Evolutionary conservation across 2,329 filamentous ascomycete genomes (phyloP).

Genomic region (Xylaria hypoxylon): DNA sequence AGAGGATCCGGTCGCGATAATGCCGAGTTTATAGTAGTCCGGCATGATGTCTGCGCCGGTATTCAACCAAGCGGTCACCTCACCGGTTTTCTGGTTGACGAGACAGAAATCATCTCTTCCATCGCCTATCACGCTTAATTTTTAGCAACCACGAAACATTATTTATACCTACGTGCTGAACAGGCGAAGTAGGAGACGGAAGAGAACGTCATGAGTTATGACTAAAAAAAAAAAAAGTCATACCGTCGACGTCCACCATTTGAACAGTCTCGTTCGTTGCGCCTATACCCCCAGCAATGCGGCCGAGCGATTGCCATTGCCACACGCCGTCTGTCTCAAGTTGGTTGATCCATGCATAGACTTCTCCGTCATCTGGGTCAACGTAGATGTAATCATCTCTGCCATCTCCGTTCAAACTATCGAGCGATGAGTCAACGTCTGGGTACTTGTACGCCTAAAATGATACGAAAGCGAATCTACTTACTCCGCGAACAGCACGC

Average conservation of each 20-base stretch:
- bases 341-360: slow-evolving; percentile 15
- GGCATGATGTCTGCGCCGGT: slow-evolving; percentile 3
- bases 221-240: neutral
- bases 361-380: neutral
- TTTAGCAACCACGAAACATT: neutral
- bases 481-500: slow-evolving; percentile 16
- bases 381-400: slow-evolving; percentile 22
- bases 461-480: neutral
- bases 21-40: slow-evolving; percentile 8
- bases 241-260: slow-evolving; percentile 20
- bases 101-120: slow-evolving; percentile 18
- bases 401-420: slow-evolving; percentile 17
- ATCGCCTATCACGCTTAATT: slow-evolving; percentile 2
- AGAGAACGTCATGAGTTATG: neutral
- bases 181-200: neutral
- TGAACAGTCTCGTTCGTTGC: slow-evolving; percentile 9
- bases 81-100: slow-evolving; percentile 1
- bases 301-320: slow-evolving; percentile 15
- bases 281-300: slow-evolving; percentile 6
- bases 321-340: slow-evolving; percentile 4
- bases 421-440: neutral
- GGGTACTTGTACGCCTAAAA: too few species aligned
- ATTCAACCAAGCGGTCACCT: slow-evolving; percentile 17
- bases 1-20: neutral
- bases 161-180: neutral